phyloP scores from a whole-genome alignment of 345 rosid genomes.

The Xanthoceras sorbifolium region DNA sequence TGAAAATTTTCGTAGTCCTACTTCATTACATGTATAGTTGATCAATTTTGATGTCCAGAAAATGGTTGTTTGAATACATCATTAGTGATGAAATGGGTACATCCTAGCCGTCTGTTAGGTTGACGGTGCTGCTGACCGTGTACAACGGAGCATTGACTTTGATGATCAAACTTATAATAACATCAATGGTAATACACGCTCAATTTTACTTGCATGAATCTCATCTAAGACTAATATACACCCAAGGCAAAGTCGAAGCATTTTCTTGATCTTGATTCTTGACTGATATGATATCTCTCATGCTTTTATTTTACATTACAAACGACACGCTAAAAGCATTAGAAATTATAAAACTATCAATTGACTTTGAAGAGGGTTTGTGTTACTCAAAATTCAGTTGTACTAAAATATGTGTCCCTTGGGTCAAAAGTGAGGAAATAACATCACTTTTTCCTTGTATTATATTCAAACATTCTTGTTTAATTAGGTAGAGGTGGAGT shows the following conservation, averaged over 20 bases:
- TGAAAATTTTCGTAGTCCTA: too few relatives aligned
- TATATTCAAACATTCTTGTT: background rate
- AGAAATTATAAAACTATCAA: background rate
- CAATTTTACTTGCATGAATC: background rate
- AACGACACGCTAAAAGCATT: background rate
- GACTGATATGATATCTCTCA: background rate
- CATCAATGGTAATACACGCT: background rate
- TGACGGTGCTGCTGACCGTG: background rate
- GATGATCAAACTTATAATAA: background rate
- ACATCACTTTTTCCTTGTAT: background rate
- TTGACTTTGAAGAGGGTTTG: constrained; percentile 5
- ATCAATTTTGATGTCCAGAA: too few relatives aligned
- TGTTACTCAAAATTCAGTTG: too few relatives aligned
- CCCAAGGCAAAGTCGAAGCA: background rate
- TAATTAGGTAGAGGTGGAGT: background rate
- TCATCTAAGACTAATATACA: background rate
- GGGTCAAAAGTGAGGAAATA: too few relatives aligned
- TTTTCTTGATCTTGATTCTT: background rate
- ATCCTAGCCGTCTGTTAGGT: background rate
- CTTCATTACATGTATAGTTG: too few relatives aligned
- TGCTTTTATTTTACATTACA: background rate
- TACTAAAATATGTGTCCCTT: background rate
- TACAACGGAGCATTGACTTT: background rate
- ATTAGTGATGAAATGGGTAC: background rate
- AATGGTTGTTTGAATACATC: background rate